Percentiles rank a stretch among this genome's conserved stretches.
Conservation (phyloP, 768 basidiomycete genomes). For the Galerina sulciceps region DNA sequence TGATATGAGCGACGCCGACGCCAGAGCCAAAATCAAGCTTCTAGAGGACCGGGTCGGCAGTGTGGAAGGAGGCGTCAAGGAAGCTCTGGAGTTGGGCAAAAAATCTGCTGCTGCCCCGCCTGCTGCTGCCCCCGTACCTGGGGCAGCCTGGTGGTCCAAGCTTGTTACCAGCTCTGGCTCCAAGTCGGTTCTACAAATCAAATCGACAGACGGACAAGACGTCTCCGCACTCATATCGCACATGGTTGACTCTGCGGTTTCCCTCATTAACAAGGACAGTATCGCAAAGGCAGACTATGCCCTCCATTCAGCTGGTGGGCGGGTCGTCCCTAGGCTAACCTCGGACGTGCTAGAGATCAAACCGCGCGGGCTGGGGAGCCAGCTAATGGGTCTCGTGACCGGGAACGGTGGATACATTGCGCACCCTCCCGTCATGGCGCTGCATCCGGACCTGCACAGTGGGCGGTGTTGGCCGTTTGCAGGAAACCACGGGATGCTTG, state of each 20-base stretch:
- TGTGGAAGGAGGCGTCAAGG: slow-evolving; percentile 69
- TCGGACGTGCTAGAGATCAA: slow-evolving; percentile 75
- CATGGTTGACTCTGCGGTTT: slow-evolving; percentile 78
- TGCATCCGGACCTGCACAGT: slow-evolving; percentile 83
- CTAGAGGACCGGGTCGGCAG: slow-evolving; percentile 67
- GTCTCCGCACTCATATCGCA: slow-evolving; percentile 69
- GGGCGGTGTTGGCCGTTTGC: slow-evolving; percentile 95
- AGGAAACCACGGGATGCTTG: slow-evolving; percentile 80
- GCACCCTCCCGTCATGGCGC: slow-evolving; percentile 81
- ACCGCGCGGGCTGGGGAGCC: slow-evolving; percentile 50
- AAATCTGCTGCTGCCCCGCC: slow-evolving; percentile 35
- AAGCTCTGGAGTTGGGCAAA: slow-evolving; percentile 70
- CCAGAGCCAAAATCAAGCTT: slow-evolving; percentile 51
- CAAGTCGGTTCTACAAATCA: slow-evolving; percentile 63
- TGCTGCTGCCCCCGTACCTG: slow-evolving; percentile 24
- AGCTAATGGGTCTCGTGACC: slow-evolving; percentile 59
- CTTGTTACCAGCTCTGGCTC: slow-evolving; percentile 50
- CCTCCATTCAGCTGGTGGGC: slow-evolving; percentile 79
- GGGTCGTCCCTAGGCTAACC: slow-evolving; percentile 82
- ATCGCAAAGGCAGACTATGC: slow-evolving; percentile 87
- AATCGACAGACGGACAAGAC: slow-evolving; percentile 75
- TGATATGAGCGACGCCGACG: slow-evolving; percentile 54
- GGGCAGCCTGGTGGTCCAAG: slow-evolving; percentile 76
- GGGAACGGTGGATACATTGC: slow-evolving; percentile 58
- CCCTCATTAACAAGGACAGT: slow-evolving; percentile 71